phyloP scores from a whole-genome alignment of 2,329 filamentous ascomycete genomes.

The Exserohilum rostratum region DNA sequence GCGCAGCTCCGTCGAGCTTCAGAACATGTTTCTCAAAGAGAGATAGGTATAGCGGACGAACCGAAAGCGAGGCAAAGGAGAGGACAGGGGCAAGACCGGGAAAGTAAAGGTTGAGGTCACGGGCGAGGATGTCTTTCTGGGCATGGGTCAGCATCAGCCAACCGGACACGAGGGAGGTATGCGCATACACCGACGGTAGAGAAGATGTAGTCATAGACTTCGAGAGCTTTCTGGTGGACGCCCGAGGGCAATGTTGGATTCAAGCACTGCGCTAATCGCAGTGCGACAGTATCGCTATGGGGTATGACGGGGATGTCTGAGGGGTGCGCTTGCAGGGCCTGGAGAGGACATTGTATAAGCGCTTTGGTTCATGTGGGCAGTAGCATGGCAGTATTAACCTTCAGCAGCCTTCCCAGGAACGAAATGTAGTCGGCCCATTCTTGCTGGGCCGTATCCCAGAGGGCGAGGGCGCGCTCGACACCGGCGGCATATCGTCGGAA shows the following conservation, averaged over 20 bases:
- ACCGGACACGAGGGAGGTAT: slow-evolving; percentile 4
- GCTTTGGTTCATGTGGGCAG: slow-evolving; percentile 15
- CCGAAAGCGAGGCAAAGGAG: slow-evolving; percentile 92
- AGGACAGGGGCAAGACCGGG: slow-evolving; percentile 87
- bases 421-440: slow-evolving; percentile 99
- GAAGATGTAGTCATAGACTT: slow-evolving; percentile 92
- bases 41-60: slow-evolving; percentile 82
- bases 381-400: slow-evolving; percentile 61
- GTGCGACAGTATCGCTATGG: slow-evolving; percentile 81
- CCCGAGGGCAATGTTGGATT: slow-evolving; percentile 92
- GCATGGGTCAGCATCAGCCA: slow-evolving; percentile 31
- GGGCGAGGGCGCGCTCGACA: slow-evolving; percentile 82
- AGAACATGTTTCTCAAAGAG: slow-evolving; percentile 83
- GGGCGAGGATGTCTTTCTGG: slow-evolving; percentile 73
- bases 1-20: slow-evolving; percentile 68
- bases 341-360: slow-evolving; percentile 32
- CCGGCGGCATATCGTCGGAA: slow-evolving; percentile 89
- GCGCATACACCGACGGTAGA: slow-evolving; percentile 73
- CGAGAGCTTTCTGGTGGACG: slow-evolving; percentile 95
- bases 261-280: slow-evolving; percentile 91
- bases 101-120: slow-evolving; percentile 84
- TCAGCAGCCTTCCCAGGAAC: slow-evolving; percentile 87
- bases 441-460: slow-evolving; percentile 92
- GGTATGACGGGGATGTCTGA: slow-evolving; percentile 74
- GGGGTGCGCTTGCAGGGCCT: slow-evolving; percentile 89